Conservation (phyloP, 371 early-diverging fungal species). For the Mucor irregularis region DNA sequence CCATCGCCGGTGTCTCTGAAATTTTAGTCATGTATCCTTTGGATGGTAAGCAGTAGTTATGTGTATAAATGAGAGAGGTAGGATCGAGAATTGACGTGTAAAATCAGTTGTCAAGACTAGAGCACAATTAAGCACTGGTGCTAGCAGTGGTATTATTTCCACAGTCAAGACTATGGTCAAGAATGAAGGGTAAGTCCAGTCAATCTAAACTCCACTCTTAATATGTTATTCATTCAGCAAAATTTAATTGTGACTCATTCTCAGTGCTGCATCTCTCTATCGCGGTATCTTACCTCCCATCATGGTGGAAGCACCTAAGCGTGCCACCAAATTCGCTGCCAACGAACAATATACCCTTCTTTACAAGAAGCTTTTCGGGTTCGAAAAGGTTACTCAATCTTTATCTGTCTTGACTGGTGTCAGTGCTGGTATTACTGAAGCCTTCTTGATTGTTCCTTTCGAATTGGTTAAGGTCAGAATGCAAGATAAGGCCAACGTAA, state of each 20-base stretch:
- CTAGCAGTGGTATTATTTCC: slow-evolving; percentile 36
- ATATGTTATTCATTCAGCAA: background rate
- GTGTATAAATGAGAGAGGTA: background rate
- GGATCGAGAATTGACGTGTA: background rate
- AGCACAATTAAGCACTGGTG: slow-evolving; percentile 88
- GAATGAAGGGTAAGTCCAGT: slow-evolving; percentile 77
- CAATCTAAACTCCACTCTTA: slow-evolving; percentile 5
- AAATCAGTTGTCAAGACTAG: slow-evolving; percentile 95
- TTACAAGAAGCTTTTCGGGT: slow-evolving; percentile 70
- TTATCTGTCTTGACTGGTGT: slow-evolving; percentile 90
- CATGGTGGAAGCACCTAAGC: slow-evolving; percentile 97
- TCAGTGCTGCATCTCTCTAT: slow-evolving; percentile 76
- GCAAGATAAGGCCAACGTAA: slow-evolving; percentile 80
- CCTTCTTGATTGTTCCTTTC: slow-evolving; percentile 87
- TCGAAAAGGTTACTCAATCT: slow-evolving; percentile 70
- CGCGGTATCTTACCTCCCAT: slow-evolving; percentile 96
- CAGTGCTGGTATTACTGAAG: slow-evolving; percentile 93
- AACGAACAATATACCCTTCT: slow-evolving; percentile 86
- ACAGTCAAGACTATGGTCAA: slow-evolving; percentile 75
- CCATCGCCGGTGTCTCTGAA: slow-evolving; percentile 95
- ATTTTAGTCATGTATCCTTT: slow-evolving; percentile 97
- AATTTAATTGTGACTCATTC: slow-evolving; percentile 10
- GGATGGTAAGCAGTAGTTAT: slow-evolving; percentile 62
- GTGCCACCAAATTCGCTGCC: slow-evolving; percentile 95
- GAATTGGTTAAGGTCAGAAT: slow-evolving; percentile 96